phyloP scores from a whole-genome alignment of 768 basidiomycete species.

The Psilocybe cubensis region DNA sequence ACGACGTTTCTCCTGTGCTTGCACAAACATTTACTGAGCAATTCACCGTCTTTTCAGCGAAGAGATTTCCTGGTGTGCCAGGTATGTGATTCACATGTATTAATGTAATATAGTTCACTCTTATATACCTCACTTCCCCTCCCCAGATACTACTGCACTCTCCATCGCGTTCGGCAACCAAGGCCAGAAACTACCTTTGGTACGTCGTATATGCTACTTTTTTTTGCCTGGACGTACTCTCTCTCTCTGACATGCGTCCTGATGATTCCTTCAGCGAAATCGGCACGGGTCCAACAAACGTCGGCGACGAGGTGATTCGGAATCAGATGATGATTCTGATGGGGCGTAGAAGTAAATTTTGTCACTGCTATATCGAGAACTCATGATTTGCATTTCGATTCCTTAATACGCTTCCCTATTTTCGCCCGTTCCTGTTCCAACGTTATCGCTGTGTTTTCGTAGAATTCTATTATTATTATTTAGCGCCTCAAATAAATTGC shows the following conservation, averaged over 20 bases:
- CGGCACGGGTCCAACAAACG: conserved; percentile 77
- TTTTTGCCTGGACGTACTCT: conserved; percentile 18
- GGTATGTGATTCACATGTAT: conserved; percentile 46
- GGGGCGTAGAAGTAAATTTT: conserved; percentile 12
- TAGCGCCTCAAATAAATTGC: conserved; percentile 28
- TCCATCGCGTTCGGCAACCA: conserved; percentile 90
- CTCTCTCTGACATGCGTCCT: conserved; percentile 16
- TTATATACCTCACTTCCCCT: conserved; percentile 9
- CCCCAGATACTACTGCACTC: conserved; percentile 81
- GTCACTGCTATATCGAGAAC: neutral
- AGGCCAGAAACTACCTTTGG: conserved; percentile 87
- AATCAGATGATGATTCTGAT: conserved; percentile 75
- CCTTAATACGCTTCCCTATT: conserved; percentile 3
- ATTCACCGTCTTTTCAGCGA: conserved; percentile 90
- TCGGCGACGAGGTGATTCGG: conserved; percentile 63
- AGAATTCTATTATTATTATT: conserved; percentile 22
- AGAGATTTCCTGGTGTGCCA: conserved; percentile 94
- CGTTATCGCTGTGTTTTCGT: conserved; percentile 13
- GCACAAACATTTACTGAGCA: conserved; percentile 84
- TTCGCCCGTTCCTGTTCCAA: conserved; percentile 13
- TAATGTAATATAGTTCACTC: conserved; percentile 16
- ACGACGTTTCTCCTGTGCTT: conserved; percentile 71
- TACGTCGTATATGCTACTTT: conserved; percentile 39
- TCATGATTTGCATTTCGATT: conserved; percentile 3
- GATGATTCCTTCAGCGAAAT: conserved; percentile 59